phyloP scores from a whole-genome alignment of 2,329 filamentous ascomycete species.

The Fusarium sp. region DNA sequence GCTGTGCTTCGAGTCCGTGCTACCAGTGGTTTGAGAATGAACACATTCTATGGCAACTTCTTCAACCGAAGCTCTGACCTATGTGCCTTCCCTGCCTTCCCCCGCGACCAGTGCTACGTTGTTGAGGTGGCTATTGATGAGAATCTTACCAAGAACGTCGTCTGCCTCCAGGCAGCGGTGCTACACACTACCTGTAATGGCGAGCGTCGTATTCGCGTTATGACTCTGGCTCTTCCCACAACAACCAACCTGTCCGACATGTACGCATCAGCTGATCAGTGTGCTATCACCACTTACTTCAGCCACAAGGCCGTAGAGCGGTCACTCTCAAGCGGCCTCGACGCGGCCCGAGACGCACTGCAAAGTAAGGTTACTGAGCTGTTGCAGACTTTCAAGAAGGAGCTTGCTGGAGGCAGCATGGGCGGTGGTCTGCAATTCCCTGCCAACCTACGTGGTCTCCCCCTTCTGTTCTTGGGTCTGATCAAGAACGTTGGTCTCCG shows the following conservation, averaged over 20 bases:
- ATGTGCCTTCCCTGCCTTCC: conserved; percentile 97
- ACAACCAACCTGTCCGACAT: conserved; percentile 91
- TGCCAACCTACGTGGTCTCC: conserved; percentile 88
- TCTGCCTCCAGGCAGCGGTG: conserved; percentile 94
- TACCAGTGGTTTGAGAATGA: conserved; percentile 95
- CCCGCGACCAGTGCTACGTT: conserved; percentile 95
- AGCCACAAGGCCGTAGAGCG: conserved; percentile 98
- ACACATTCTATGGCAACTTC: conserved; percentile 98
- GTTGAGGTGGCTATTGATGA: conserved; percentile 99
- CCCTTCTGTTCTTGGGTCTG: conserved; percentile 90
- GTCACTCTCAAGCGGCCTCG: conserved; percentile 85
- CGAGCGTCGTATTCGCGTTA: conserved; percentile 91
- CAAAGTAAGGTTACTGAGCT: conserved; percentile 94
- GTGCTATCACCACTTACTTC: conserved; percentile 93
- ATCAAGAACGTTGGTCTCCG: conserved; percentile 97
- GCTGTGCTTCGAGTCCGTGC: conserved; percentile 95
- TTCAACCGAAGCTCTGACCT: conserved; percentile 98
- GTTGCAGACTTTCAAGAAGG: conserved; percentile 95
- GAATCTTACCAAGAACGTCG: conserved; percentile 88
- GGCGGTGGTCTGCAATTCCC: conserved; percentile 95
- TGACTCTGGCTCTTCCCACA: conserved; percentile 93
- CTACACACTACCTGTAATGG: conserved; percentile 98
- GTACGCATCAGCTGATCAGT: conserved; percentile 95
- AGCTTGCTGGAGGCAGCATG: conserved; percentile 95
- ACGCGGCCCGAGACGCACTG: conserved; percentile 89